Evolutionary conservation across 129 eudicot species (phyloP), one percentile per base, ranked within the genome.

Genomic region (Escallonia herrerae): DNA sequence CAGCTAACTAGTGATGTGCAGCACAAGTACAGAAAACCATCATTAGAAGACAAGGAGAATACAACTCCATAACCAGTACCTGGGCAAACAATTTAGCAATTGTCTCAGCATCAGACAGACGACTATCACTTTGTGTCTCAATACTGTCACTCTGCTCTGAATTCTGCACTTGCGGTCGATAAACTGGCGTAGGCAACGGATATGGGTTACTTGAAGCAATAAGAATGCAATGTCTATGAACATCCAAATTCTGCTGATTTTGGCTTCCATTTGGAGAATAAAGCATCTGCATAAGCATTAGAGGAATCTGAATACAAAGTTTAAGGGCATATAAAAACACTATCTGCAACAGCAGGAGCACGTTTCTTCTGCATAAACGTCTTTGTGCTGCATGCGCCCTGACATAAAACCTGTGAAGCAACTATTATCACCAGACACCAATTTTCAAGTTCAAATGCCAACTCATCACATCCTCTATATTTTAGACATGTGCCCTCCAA

Each of bases 151-250:
- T 79, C 60, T 80, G 84, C 71, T 88, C 96, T 11, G 62, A 50
- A 63, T 82, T 87, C 55, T 75, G 90, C 47, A 77, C 40, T 38
- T 74, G 80, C 33, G 95, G 95, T 46, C 89, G 82, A 68, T 83
- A 93, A 72, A 93, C 95, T 55, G 96, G 95, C 63, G 96, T 93
- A n/a, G 98, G 96, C 64, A 93, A 68, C 43, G 96, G 89, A 76
- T 88, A 88, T 51, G 98, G 98, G 73, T 93, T 93, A 67, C 96
- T 85, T 62, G 96, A 87, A 61, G 98, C 86, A 73, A 93, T 70
- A 61, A 93, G 91, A 66, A 93, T 80, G 75, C 98, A 88, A 71
- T 93, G 96, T 72, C 82, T 88, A 68, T 88, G 88, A 64, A 78
- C 77, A 38, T 84, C 96, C 42, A 74, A n/a, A 70, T 67, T 86